A percentile compares a stretch with the other conserved stretches of the same genome.
Evolutionary conservation across 2,329 filamentous ascomycete genomes (phyloP).

Genomic region (Diaporthe sp.): DNA sequence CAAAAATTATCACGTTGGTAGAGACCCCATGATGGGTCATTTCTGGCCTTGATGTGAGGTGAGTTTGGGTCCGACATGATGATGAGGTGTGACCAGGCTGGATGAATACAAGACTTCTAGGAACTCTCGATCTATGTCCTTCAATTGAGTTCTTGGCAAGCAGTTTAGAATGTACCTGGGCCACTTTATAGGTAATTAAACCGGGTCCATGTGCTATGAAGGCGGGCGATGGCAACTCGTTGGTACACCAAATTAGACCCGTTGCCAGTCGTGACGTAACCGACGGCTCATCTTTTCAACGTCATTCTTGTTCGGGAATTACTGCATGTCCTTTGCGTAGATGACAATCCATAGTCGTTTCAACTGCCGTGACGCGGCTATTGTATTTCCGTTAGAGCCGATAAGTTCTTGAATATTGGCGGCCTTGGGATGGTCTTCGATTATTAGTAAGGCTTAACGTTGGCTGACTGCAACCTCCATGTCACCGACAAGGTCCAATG

Average conservation of each 20-base stretch:
- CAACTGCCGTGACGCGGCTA: slow-evolving; percentile 13
- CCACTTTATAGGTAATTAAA: not conserved
- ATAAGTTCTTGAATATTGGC: not conserved
- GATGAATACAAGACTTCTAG: not conserved
- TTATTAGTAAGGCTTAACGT: not conserved
- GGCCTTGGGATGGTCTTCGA: not conserved
- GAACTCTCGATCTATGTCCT: not conserved
- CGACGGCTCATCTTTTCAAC: slow-evolving; percentile 16
- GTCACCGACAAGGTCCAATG: not conserved
- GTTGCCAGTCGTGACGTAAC: slow-evolving; percentile 29
- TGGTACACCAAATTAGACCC: slow-evolving; percentile 30
- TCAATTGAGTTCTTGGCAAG: not conserved
- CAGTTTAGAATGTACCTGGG: not conserved
- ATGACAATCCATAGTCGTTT: not conserved
- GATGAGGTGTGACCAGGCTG: not conserved
- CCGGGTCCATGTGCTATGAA: not conserved
- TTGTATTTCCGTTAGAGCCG: slow-evolving; percentile 8
- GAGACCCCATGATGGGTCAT: slow-evolving; percentile 47
- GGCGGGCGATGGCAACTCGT: not conserved
- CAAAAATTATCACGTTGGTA: slow-evolving; percentile 49
- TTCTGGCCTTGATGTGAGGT: slow-evolving; percentile 45
- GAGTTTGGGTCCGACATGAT: slow-evolving; percentile 44
- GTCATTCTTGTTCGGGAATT: slow-evolving; percentile 20
- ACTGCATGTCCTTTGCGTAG: not conserved
- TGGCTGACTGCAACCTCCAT: not conserved